Percentiles rank a stretch among this genome's conserved stretches.
Evolutionary conservation across 495 filamentous ascomycete genomes (phyloP).

Genomic region (Mytilinidion resinicola): DNA sequence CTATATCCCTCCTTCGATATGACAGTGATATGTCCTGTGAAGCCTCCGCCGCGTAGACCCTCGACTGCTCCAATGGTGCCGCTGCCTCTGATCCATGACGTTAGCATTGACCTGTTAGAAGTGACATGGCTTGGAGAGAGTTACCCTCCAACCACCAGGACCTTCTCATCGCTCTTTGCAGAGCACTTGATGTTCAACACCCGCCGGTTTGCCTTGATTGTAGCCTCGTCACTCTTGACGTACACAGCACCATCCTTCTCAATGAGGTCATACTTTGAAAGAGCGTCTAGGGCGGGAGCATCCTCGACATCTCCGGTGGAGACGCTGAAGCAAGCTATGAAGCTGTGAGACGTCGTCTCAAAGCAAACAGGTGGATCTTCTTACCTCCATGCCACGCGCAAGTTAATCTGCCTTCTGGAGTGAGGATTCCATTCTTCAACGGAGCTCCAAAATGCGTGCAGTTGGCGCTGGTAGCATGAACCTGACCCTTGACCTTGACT

Average conservation of each 20-base stretch:
- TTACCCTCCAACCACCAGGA: slow-evolving; percentile 81
- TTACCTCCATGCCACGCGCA: slow-evolving; percentile 94
- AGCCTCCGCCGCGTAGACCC: slow-evolving; percentile 72
- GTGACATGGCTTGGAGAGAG: too few relatives aligned
- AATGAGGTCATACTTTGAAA: slow-evolving; percentile 71
- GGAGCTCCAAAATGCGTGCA: slow-evolving; percentile 96
- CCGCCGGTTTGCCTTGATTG: slow-evolving; percentile 71
- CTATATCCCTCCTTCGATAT: slow-evolving; percentile 77
- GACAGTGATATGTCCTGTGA: slow-evolving; percentile 72
- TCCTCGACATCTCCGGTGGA: slow-evolving; percentile 90
- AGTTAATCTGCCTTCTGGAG: slow-evolving; percentile 73
- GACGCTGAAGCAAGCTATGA: slow-evolving; percentile 80
- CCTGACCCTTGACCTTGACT: slow-evolving; percentile 63
- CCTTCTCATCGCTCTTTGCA: slow-evolving; percentile 56
- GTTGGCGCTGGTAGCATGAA: slow-evolving; percentile 73
- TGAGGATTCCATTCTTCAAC: slow-evolving; percentile 73
- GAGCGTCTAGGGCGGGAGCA: slow-evolving; percentile 76
- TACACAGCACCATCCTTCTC: slow-evolving; percentile 79
- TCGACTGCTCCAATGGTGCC: slow-evolving; percentile 76
- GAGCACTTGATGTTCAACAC: slow-evolving; percentile 67
- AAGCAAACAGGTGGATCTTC: slow-evolving; percentile 14
- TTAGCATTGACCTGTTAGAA: slow-evolving; percentile 12
- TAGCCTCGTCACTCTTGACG: slow-evolving; percentile 69
- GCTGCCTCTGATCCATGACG: slow-evolving; percentile 51
- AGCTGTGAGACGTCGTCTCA: neutral